These are phyloP conservation scores for Wickerhamiella kazuoi DNA, from an alignment of 805 yeast species.

Conservation along the genomic window DNA sequence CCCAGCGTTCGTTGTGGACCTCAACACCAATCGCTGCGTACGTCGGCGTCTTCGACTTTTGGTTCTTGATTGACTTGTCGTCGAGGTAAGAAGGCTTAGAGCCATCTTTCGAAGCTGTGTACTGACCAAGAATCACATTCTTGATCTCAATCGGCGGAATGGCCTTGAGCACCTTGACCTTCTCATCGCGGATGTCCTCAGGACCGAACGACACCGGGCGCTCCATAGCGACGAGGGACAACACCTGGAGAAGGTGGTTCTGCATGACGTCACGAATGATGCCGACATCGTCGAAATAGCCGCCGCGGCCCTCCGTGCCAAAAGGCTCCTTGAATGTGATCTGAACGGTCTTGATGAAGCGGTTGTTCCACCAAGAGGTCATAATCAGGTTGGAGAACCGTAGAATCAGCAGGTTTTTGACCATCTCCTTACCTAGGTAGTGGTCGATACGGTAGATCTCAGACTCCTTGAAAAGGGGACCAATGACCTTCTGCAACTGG, in stretches of 20 bases:
- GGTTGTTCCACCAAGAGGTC: constrained; percentile 75
- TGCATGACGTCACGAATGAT: constrained; percentile 97
- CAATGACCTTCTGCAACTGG: constrained; percentile 54
- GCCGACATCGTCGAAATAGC: constrained; percentile 88
- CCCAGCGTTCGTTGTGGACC: constrained; percentile 91
- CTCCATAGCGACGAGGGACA: constrained; percentile 87
- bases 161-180: constrained; percentile 79
- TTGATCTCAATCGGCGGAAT: constrained; percentile 46
- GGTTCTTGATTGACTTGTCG: constrained; percentile 67
- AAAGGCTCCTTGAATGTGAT: constrained; percentile 93
- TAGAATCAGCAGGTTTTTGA: constrained; percentile 73
- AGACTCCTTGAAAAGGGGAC: constrained; percentile 78
- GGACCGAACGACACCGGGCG: constrained; percentile 83
- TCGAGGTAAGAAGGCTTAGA: constrained; percentile 75
- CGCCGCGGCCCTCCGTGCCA: constrained; percentile 98
- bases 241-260: constrained; percentile 84
- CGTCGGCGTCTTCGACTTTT: constrained; percentile 67
- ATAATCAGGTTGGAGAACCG: constrained; percentile 84
- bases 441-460: constrained; percentile 94
- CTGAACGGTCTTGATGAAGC: constrained; percentile 64
- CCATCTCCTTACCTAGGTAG: constrained; percentile 95
- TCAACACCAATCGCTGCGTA: constrained; percentile 70
- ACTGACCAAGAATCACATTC: constrained; percentile 75
- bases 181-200: constrained; percentile 89
- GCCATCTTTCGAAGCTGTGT: constrained; percentile 70